Conservation (phyloP, 2,329 filamentous ascomycete species). For the Xylariaceae sp. region DNA sequence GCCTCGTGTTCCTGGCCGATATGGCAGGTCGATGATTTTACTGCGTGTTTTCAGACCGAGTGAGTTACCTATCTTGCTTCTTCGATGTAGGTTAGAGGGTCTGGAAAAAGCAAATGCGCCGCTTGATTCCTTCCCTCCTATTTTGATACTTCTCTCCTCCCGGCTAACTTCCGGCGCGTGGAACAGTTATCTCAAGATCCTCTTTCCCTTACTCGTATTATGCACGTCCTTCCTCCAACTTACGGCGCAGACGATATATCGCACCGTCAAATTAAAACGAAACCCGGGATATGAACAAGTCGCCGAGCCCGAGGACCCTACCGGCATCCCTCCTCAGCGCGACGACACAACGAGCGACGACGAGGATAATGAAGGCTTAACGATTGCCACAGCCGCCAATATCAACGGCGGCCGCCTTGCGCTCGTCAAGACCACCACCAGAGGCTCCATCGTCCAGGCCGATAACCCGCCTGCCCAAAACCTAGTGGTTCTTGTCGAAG, state of each 20-base stretch:
- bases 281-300: slow-evolving; percentile 53
- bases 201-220: slow-evolving; percentile 71
- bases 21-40: slow-evolving; percentile 61
- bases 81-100: not conserved
- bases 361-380: slow-evolving; percentile 50
- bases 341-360: slow-evolving; percentile 46
- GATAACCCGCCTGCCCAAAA: slow-evolving; percentile 72
- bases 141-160: not conserved
- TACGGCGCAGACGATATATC: slow-evolving; percentile 49
- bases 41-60: slow-evolving; percentile 60
- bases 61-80: slow-evolving; percentile 42
- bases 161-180: slow-evolving; percentile 6
- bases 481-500: slow-evolving; percentile 66
- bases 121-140: not conserved
- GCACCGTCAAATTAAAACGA: slow-evolving; percentile 47
- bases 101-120: too few species aligned
- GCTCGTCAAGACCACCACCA: slow-evolving; percentile 56
- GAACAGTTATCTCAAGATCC: slow-evolving; percentile 68
- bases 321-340: slow-evolving; percentile 46
- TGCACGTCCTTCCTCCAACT: slow-evolving; percentile 65
- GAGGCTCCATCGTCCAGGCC: slow-evolving; percentile 61
- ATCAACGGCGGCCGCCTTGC: slow-evolving; percentile 48
- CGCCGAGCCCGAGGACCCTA: slow-evolving; percentile 43
- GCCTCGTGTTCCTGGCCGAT: slow-evolving; percentile 52
- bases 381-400: slow-evolving; percentile 38